Evolutionary conservation across 306 rosid genomes (phyloP).

Genomic region (Gastrolobium bilobum): DNA sequence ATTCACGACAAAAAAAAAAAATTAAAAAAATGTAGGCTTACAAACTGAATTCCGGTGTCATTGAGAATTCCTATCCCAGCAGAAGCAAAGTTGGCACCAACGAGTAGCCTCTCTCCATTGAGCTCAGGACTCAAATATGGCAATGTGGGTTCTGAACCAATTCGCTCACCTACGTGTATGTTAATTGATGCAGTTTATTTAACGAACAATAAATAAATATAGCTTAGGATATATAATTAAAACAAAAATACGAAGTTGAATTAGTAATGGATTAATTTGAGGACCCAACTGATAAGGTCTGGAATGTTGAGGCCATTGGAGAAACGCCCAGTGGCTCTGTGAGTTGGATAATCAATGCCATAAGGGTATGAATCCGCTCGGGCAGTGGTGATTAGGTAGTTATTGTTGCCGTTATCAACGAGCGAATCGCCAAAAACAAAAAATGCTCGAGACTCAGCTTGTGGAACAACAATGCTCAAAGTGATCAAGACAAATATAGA

Average conservation of each 20-base stretch:
- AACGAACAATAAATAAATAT: neutral
- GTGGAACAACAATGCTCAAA: constrained; percentile 30
- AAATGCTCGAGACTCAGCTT: constrained; percentile 63
- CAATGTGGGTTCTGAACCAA: constrained; percentile 77
- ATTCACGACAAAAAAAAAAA: neutral
- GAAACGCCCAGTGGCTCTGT: constrained; percentile 77
- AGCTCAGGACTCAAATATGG: constrained; percentile 86
- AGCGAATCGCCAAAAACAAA: constrained; percentile 94
- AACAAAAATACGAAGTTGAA: neutral
- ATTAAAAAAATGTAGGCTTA: constrained; percentile 35
- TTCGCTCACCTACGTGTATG: constrained; percentile 60
- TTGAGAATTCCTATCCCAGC: constrained; percentile 95
- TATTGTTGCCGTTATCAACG: constrained; percentile 93
- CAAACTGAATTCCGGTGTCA: constrained; percentile 94
- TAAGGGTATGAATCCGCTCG: constrained; percentile 88
- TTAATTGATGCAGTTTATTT: neutral
- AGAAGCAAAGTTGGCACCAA: constrained; percentile 92
- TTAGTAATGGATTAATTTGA: neutral
- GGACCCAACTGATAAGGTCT: constrained; percentile 66
- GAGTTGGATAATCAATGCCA: constrained; percentile 86
- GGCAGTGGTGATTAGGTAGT: constrained; percentile 81
- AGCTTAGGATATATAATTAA: neutral
- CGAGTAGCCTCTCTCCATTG: constrained; percentile 61
- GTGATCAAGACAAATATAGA: neutral
- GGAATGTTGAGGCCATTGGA: constrained; percentile 89